phyloP scores from a whole-genome alignment of 768 basidiomycete genomes.

The Suillus bovinus region DNA sequence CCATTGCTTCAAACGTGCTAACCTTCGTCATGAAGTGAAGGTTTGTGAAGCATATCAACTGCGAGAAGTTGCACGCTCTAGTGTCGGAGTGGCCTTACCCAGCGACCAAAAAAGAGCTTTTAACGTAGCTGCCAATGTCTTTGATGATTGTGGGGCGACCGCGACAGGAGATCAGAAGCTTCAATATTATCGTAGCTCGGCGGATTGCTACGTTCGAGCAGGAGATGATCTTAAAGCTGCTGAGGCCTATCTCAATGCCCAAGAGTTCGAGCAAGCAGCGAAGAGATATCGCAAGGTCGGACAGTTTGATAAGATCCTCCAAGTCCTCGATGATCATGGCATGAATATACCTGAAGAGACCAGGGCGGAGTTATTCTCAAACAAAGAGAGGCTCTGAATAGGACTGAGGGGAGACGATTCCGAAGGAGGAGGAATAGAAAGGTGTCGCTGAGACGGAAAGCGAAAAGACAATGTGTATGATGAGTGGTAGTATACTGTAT shows the following conservation, averaged over 20 bases:
- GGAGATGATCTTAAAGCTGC: slow-evolving; percentile 46
- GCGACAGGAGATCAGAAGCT: slow-evolving; percentile 30
- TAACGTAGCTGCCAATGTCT: slow-evolving; percentile 48
- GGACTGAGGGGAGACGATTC: no score
- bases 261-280: no score
- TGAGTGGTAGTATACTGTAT: no score
- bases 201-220: slow-evolving; percentile 45
- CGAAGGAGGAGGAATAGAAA: no score
- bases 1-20: slow-evolving; percentile 54
- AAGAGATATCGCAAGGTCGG: no score
- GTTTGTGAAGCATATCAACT: slow-evolving; percentile 56
- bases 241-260: slow-evolving; percentile 39
- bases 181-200: slow-evolving; percentile 45
- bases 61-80: slow-evolving; percentile 47
- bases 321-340: no score
- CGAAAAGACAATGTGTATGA: no score
- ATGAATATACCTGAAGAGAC: no score
- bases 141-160: slow-evolving; percentile 40
- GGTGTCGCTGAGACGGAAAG: no score
- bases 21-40: slow-evolving; percentile 39
- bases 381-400: no score
- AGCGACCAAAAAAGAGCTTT: slow-evolving; percentile 39
- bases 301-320: no score
- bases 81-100: slow-evolving; percentile 26
- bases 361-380: no score